Evolutionary conservation across 176 grass and related monocot species (phyloP).

Genomic region (Pharus latifolius): DNA sequence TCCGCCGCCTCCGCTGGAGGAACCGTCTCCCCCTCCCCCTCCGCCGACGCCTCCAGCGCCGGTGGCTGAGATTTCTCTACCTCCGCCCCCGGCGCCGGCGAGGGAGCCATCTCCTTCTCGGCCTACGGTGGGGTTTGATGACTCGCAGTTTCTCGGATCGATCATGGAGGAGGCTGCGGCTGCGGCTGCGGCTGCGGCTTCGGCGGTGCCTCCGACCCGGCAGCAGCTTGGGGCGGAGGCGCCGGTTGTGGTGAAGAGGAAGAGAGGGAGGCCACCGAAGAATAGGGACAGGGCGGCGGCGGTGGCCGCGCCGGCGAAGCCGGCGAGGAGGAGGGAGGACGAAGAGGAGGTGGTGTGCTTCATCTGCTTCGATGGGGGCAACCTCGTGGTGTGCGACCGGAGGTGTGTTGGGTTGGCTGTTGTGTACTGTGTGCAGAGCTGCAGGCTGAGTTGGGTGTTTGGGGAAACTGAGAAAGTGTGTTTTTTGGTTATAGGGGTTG

Average conservation of each 20-base stretch:
- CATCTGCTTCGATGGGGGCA: slow-evolving; percentile 94
- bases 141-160: slow-evolving; percentile 49
- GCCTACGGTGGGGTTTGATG: slow-evolving; percentile 18
- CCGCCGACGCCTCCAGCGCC: background rate
- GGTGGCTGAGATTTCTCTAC: background rate
- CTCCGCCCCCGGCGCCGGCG: background rate
- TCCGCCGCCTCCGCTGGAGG: background rate
- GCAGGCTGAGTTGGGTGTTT: background rate
- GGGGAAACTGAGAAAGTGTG: background rate
- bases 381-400: slow-evolving; percentile 88
- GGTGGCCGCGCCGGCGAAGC: background rate
- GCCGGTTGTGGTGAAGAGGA: slow-evolving; percentile 47
- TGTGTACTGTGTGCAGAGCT: background rate
- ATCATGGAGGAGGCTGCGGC: slow-evolving; percentile 26
- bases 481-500: slow-evolving; percentile 50
- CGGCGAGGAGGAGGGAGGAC: slow-evolving; percentile 30
- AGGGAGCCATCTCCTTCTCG: slow-evolving; percentile 20
- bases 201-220: background rate
- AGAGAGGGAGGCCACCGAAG: slow-evolving; percentile 87
- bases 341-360: slow-evolving; percentile 94
- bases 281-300: slow-evolving; percentile 22
- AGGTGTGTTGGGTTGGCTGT: slow-evolving; percentile 27
- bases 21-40: background rate
- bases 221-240: background rate
- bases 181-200: background rate